Evolutionary conservation across 2,329 filamentous ascomycete species (phyloP).

Genomic region (Aspergillus quadrilineatus): DNA sequence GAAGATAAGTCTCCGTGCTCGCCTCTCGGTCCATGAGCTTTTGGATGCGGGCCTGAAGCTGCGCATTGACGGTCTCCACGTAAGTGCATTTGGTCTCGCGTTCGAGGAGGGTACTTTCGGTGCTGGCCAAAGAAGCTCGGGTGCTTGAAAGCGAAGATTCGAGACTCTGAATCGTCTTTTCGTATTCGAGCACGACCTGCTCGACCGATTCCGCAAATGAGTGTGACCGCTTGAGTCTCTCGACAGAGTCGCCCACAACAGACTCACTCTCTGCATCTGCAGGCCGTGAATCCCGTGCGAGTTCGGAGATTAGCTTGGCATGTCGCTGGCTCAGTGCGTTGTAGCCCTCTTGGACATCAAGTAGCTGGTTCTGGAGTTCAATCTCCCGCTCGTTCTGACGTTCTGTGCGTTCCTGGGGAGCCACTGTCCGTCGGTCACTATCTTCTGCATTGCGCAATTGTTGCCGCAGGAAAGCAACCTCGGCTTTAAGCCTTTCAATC

Average conservation of each 20-base stretch:
- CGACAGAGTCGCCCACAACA: slow-evolving; percentile 71
- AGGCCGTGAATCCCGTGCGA: slow-evolving; percentile 77
- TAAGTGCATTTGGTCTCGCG: slow-evolving; percentile 93
- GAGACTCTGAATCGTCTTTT: slow-evolving; percentile 93
- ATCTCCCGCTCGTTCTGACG: slow-evolving; percentile 79
- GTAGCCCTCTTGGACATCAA: slow-evolving; percentile 95
- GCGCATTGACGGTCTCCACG: slow-evolving; percentile 84
- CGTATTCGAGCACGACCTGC: slow-evolving; percentile 93
- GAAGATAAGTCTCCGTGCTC: slow-evolving; percentile 88
- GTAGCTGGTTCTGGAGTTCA: slow-evolving; percentile 88
- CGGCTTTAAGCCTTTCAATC: slow-evolving; percentile 89
- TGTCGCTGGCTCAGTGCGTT: slow-evolving; percentile 86
- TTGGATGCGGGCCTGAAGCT: slow-evolving; percentile 85
- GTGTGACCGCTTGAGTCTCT: slow-evolving; percentile 89
- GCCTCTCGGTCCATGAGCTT: slow-evolving; percentile 89
- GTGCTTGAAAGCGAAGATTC: slow-evolving; percentile 91
- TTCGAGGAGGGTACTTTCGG: slow-evolving; percentile 83
- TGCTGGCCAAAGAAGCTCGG: slow-evolving; percentile 74
- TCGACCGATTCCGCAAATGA: slow-evolving; percentile 95
- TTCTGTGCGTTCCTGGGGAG: slow-evolving; percentile 69
- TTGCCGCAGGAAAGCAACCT: slow-evolving; percentile 89
- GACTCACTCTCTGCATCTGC: slow-evolving; percentile 50
- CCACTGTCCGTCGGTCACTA: slow-evolving; percentile 56
- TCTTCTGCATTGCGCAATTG: slow-evolving; percentile 85
- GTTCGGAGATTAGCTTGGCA: slow-evolving; percentile 90